A percentile compares a stretch with the other conserved stretches of the same genome.
These are phyloP conservation scores for Trichoderma sp. DNA, from an alignment of 2,329 filamentous ascomycete genomes.

Conservation along the genomic window DNA sequence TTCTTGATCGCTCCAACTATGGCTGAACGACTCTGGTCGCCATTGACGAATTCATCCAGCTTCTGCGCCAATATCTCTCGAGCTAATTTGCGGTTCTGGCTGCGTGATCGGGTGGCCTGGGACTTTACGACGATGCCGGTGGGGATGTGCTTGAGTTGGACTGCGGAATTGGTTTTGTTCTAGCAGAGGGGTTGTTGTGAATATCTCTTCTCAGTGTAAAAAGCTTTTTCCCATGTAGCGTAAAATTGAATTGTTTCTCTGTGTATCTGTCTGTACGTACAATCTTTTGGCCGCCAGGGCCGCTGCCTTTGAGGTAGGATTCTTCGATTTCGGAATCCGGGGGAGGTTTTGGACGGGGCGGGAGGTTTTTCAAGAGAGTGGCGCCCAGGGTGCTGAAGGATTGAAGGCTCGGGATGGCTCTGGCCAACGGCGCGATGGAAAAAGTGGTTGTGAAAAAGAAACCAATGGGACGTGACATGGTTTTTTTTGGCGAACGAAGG, in stretches of 20 bases:
- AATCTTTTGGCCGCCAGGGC: constrained; percentile 95
- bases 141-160: constrained; percentile 87
- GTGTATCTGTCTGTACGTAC: constrained; percentile 49
- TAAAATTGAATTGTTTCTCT: background rate
- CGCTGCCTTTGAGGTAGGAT: constrained; percentile 85
- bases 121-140: constrained; percentile 93
- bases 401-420: constrained; percentile 24
- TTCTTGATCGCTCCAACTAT: constrained; percentile 66
- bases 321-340: constrained; percentile 81
- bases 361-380: constrained; percentile 59
- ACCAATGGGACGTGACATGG: background rate
- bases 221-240: background rate
- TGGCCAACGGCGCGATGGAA: background rate
- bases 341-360: constrained; percentile 73
- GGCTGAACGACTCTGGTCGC: constrained; percentile 67
- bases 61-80: constrained; percentile 74
- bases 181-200: constrained; percentile 36
- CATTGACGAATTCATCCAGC: constrained; percentile 73
- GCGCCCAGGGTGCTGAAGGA: constrained; percentile 42
- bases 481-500: background rate
- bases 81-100: constrained; percentile 86
- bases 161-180: constrained; percentile 97
- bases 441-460: background rate
- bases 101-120: constrained; percentile 84
- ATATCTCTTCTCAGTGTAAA: background rate